phyloP scores from a whole-genome alignment of 164 flowering plant genomes.

The Vitis cinerea region DNA sequence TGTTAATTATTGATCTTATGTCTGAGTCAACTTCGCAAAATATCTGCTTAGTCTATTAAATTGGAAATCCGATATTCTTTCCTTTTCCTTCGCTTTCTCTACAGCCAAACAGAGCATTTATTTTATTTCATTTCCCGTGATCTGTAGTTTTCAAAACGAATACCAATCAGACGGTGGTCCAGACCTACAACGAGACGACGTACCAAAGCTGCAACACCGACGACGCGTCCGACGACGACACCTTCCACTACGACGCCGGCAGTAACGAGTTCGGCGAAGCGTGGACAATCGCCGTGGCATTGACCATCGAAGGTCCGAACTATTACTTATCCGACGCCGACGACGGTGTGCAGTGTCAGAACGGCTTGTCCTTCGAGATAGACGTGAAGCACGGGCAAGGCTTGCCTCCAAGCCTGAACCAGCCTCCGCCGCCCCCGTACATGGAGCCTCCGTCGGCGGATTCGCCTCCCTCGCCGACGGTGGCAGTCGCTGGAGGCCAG shows the following conservation, averaged over 20 bases:
- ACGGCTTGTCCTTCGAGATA: slow-evolving; percentile 72
- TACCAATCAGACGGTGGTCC: slow-evolving; percentile 70
- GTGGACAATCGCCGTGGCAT: slow-evolving; percentile 47
- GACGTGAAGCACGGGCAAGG: slow-evolving; percentile 61
- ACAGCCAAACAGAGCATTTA: slow-evolving; percentile 2
- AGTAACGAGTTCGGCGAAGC: slow-evolving; percentile 23
- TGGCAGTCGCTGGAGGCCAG: slow-evolving; percentile 4
- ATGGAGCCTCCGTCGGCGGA: slow-evolving; percentile 31
- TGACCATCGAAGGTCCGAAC: slow-evolving; percentile 54
- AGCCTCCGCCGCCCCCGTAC: slow-evolving; percentile 73
- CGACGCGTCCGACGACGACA: slow-evolving; percentile 48
- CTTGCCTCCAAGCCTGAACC: slow-evolving; percentile 79
- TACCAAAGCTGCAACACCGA: slow-evolving; percentile 49
- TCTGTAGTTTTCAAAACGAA: slow-evolving; percentile 69
- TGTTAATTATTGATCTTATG: too few species aligned
- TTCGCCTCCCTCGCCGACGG: slow-evolving; percentile 24
- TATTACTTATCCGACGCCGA: slow-evolving; percentile 74
- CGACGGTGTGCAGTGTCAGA: slow-evolving; percentile 65
- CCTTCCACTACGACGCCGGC: slow-evolving; percentile 43
- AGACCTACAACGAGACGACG: slow-evolving; percentile 75
- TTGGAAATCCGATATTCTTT: neutral
- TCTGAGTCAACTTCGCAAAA: too few species aligned
- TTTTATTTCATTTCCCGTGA: neutral
- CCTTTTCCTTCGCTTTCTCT: neutral
- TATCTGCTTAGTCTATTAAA: too few species aligned